Percentiles rank a stretch among this genome's conserved stretches.
These are phyloP conservation scores for Leccinum subrobustum DNA, from an alignment of 1,284 basidiomycete genomes.

Conservation along the genomic window DNA sequence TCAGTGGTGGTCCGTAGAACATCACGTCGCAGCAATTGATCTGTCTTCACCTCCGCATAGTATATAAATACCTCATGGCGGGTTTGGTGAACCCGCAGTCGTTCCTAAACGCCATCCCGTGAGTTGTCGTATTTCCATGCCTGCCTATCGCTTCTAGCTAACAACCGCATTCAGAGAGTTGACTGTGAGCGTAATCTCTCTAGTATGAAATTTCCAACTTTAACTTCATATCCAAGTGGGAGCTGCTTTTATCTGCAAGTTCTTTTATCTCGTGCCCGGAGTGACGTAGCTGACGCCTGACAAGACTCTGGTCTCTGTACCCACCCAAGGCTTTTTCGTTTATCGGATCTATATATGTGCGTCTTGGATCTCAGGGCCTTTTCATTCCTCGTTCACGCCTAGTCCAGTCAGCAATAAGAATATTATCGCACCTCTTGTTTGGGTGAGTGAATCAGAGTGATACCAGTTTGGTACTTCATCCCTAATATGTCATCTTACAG, in stretches of 20 bases:
- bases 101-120: not conserved
- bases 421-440: not conserved
- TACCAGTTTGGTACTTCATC: too few species aligned
- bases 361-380: not conserved
- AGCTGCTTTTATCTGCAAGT: not conserved
- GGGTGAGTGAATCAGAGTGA: not conserved
- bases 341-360: conserved; percentile 6
- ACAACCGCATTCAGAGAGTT: not conserved
- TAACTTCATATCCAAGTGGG: not conserved
- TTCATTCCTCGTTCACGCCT: not conserved
- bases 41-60: not conserved
- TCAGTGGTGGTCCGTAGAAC: conserved; percentile 5
- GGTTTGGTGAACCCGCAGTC: not conserved
- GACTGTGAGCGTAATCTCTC: not conserved
- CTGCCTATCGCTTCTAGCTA: not conserved
- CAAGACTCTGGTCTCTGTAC: conserved; percentile 2
- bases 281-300: not conserved
- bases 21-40: not conserved
- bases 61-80: conserved; percentile 1
- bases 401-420: conserved; percentile 1
- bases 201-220: not conserved
- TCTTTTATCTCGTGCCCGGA: not conserved
- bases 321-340: conserved; percentile 6
- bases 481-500: not conserved
- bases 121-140: not conserved